Evolutionary conservation across 2,329 filamentous ascomycete genomes (phyloP), one percentile per base, ranked within the genome.

Genomic region (Fusarium sp.): DNA sequence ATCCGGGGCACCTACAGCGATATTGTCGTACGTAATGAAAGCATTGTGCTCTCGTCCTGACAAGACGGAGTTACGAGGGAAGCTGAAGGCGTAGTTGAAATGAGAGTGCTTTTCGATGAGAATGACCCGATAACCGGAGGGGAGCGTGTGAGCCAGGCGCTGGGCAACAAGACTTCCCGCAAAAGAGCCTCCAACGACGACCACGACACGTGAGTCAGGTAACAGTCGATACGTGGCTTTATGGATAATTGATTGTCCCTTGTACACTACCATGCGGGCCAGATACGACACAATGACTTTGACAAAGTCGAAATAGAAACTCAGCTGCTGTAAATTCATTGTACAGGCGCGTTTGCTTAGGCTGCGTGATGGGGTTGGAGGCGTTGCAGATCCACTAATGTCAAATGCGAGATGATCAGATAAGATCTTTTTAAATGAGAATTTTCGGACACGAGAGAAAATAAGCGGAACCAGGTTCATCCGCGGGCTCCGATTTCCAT

Each of bases 81-180:
- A 75, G 4, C 26, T 26, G 24, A 76, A 75, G 0, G 71, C 62
- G 35, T 66, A 57, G 47, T 75, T 72, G 10, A 75, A 70, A 18
- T 76, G 73, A 3, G 73, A 72, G 8, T 74, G 54, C 26, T 72
- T 74, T 26, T 75, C 73, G 2, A 75, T 15, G 0, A 75, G 57
- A 6, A 76, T 20, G 0, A 74, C 70, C 1, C 73, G 52, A 20
- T 65, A 76, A 0, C 73, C 73, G 0, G 73, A 74, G 1, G 70
- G 73, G 0, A 75, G 31, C 1, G 58, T 64, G 10, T 76, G 64
- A 18, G 47, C 31, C 0, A 74, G 38, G 0, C 62, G 71, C 5
- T 72, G 70, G 1, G 61, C 70, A 22, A 71, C 20, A 13, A 72
- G 28, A 4, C 51, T 47, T 5, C 73, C 73, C 0, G 67, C 73